Percentiles rank a stretch among this genome's conserved stretches.
Conservation (phyloP, 148 eudicot genomes). For the Linanthus parryae region DNA sequence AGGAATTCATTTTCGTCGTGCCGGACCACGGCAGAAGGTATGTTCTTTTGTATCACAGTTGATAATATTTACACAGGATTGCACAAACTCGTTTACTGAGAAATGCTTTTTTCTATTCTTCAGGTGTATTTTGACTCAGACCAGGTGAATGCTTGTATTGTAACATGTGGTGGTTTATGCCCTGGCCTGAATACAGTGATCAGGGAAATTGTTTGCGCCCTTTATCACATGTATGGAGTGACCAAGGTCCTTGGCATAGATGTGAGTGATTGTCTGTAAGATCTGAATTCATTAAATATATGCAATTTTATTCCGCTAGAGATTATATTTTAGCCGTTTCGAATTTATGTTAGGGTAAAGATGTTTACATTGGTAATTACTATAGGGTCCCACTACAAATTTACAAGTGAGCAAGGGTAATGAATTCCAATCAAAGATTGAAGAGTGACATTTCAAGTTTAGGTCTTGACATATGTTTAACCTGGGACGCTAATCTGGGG, state of each 20-base stretch:
- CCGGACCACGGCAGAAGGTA: conserved; percentile 85
- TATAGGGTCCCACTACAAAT: too few relatives aligned
- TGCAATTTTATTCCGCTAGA: too few relatives aligned
- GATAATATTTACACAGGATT: too few relatives aligned
- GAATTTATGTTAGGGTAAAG: too few relatives aligned
- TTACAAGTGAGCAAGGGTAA: too few relatives aligned
- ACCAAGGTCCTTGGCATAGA: conserved; percentile 70
- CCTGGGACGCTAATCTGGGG: too few relatives aligned
- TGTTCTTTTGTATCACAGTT: not conserved
- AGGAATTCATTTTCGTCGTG: conserved; percentile 80
- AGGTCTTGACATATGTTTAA: not conserved
- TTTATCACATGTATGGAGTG: conserved; percentile 82
- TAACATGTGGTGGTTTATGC: conserved; percentile 91
- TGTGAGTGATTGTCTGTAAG: conserved; percentile 32
- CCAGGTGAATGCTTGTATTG: conserved; percentile 85
- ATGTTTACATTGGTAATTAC: too few relatives aligned
- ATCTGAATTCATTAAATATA: not conserved
- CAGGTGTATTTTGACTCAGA: conserved; percentile 77
- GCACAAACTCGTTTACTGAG: conserved; percentile 16
- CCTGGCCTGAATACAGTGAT: conserved; percentile 91
- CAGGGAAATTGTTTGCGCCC: conserved; percentile 77
- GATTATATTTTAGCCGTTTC: too few relatives aligned
- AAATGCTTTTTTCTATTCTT: conserved; percentile 11
- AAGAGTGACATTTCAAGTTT: not conserved
- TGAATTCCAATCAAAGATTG: too few relatives aligned